A percentile compares a stretch with the other conserved stretches of the same genome.
Conservation (phyloP, 2,329 filamentous ascomycete genomes). For the Pleurostoma richardsiae region DNA sequence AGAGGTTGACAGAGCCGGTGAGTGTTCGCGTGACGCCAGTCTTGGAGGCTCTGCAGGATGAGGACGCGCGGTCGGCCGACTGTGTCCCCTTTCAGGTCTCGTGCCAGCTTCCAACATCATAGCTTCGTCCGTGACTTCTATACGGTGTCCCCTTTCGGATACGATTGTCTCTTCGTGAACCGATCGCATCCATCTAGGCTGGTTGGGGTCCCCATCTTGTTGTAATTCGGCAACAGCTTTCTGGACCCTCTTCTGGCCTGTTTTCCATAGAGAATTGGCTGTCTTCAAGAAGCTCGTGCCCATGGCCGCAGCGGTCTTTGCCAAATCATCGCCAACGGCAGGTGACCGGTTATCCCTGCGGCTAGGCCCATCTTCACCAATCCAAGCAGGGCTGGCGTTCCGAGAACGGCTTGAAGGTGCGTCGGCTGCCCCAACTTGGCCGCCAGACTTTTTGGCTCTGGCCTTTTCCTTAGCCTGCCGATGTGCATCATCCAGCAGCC, state of each 20-base stretch:
- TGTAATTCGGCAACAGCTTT: slow-evolving; percentile 87
- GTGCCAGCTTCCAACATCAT: slow-evolving; percentile 70
- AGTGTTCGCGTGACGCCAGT: slow-evolving; percentile 37
- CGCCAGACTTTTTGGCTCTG: slow-evolving; percentile 16
- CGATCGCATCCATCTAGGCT: slow-evolving; percentile 95
- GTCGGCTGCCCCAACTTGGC: slow-evolving; percentile 11
- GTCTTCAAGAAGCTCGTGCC: slow-evolving; percentile 86
- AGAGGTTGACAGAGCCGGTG: slow-evolving; percentile 39
- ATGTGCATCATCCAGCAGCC: slow-evolving; percentile 88
- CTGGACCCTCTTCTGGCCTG: slow-evolving; percentile 85
- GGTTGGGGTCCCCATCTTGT: slow-evolving; percentile 66
- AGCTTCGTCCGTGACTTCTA: slow-evolving; percentile 63
- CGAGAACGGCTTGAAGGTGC: slow-evolving; percentile 22
- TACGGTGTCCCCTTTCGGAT: slow-evolving; percentile 20
- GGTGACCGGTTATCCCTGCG: slow-evolving; percentile 52
- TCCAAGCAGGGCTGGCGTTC: slow-evolving; percentile 54
- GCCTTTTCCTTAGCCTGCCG: slow-evolving; percentile 72
- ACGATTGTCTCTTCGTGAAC: slow-evolving; percentile 42
- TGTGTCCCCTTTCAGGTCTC: slow-evolving; percentile 40
- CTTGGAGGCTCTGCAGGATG: slow-evolving; percentile 18
- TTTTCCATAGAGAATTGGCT: slow-evolving; percentile 93
- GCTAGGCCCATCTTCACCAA: slow-evolving; percentile 48
- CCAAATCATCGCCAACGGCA: slow-evolving; percentile 62
- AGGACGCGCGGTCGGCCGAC: slow-evolving; percentile 21
- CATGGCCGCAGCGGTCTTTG: slow-evolving; percentile 76